These are phyloP conservation scores for Ettlia oleoabundans DNA, from an alignment of 139 green algal species.

Conservation along the genomic window DNA sequence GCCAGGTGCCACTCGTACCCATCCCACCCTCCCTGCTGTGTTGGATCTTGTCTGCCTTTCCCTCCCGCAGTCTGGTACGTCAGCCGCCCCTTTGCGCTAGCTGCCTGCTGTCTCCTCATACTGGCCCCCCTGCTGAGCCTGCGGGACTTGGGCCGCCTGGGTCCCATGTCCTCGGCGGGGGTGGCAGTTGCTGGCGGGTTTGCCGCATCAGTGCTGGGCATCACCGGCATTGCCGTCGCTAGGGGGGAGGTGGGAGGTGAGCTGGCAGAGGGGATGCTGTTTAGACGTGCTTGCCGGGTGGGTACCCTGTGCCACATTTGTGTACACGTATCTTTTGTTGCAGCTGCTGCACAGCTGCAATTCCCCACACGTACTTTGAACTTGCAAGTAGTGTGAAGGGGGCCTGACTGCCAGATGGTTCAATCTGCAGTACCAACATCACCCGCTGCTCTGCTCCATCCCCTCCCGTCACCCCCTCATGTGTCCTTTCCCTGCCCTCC, in stretches of 20 bases:
- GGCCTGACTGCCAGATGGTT: too few relatives aligned
- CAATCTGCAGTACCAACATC: too few relatives aligned
- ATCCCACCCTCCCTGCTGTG: too few relatives aligned
- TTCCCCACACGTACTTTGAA: too few relatives aligned
- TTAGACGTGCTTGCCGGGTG: not conserved
- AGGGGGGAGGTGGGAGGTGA: slow-evolving; percentile 36
- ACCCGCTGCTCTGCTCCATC: not conserved
- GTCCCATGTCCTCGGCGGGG: slow-evolving; percentile 36
- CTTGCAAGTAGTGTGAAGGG: too few relatives aligned
- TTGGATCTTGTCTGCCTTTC: not conserved
- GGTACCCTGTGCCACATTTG: too few relatives aligned
- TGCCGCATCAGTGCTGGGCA: slow-evolving; percentile 3
- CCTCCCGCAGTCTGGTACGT: slow-evolving; percentile 29
- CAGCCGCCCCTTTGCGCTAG: slow-evolving; percentile 46
- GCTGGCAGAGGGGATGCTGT: not conserved
- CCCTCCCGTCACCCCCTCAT: not conserved
- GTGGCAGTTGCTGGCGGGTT: not conserved
- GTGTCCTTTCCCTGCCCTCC: not conserved
- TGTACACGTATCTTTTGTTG: too few relatives aligned
- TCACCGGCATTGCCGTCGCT: slow-evolving; percentile 39
- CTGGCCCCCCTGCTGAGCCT: slow-evolving; percentile 45
- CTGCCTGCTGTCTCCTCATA: slow-evolving; percentile 16
- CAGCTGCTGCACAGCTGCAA: too few relatives aligned
- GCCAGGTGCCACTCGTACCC: too few relatives aligned
- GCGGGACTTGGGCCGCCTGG: slow-evolving; percentile 38